Evolutionary conservation across 2,329 filamentous ascomycete species (phyloP), one percentile per base, ranked within the genome.

Genomic region (Pleomassaria siparia): DNA sequence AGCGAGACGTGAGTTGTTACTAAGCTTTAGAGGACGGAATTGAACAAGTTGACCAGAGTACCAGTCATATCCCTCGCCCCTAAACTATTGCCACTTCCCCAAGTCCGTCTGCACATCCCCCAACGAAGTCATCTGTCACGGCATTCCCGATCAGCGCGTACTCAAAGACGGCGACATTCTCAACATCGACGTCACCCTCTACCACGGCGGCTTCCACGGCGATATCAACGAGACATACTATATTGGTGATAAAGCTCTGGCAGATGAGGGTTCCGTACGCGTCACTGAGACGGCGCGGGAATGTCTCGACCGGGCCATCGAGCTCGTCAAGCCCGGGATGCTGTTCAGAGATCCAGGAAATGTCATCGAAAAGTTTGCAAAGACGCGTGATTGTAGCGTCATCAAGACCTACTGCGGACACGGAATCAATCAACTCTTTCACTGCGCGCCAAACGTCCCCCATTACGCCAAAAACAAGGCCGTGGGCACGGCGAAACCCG

Each of bases 171-270:
- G 94, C 53, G 94, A 99, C 64, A 97, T 99, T 56, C 76, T 99
- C 65, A 99, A 99, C 75, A 91, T 99, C 57, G 94, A 99, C 62
- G 89, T 99, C 4, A 91, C 91, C 1, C 76, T 99, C 35, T 99
- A 95, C 73, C 91, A 97, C 69, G 88, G 86, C 51, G 94, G 94
- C 44, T 97, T 92, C 76, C 94, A 99, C 69, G 91, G 90, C 46
- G 94, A 99, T 70, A 78, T 99, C 46, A 99, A 99, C 76, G 94
- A 99, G 76, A 99, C 94, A 11, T 99, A 97, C 76, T 99, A 99
- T 70, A 88, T 99, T 40, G 94, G 94, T 47, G 88, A 95, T 60
- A 90, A 88, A 66, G 89, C 94, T 33, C 82, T 83, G 63, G 84
- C 88, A 8, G 86, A 97, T 63, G 84, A 90, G 0, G 91, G 97